Percentiles rank a stretch among this genome's conserved stretches.
phyloP scores from a whole-genome alignment of 352 stramenopile species.

The Phytophthora cactorum region DNA sequence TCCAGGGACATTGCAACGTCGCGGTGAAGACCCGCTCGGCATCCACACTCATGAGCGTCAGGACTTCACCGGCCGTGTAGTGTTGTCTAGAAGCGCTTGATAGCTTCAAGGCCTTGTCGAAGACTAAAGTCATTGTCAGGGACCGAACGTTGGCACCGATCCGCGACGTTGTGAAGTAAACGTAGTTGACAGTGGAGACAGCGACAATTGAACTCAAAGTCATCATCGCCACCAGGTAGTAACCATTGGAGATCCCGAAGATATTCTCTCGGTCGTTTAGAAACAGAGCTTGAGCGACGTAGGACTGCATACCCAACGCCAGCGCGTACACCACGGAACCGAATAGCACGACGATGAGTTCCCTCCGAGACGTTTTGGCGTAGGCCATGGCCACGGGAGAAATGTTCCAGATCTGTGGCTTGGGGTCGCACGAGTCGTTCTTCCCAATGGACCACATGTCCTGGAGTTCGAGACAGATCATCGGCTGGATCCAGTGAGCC shows the following conservation, averaged over 20 bases:
- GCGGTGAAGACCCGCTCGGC: conserved; percentile 27
- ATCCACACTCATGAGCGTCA: conserved; percentile 17
- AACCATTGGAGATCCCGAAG: not conserved
- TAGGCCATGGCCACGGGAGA: too few species aligned
- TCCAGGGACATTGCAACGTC: not conserved
- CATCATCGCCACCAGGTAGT: not conserved
- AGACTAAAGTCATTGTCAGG: conserved; percentile 40
- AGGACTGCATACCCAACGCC: not conserved
- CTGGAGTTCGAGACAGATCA: not conserved
- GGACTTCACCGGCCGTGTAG: conserved; percentile 41
- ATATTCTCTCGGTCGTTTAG: not conserved
- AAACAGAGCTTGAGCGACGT: not conserved
- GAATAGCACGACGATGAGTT: not conserved
- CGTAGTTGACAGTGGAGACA: conserved; percentile 30
- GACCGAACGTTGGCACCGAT: conserved; percentile 44
- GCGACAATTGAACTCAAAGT: not conserved
- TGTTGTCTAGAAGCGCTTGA: conserved; percentile 44
- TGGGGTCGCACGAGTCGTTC: not conserved
- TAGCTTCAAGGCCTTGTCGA: conserved; percentile 59
- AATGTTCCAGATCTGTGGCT: too few species aligned
- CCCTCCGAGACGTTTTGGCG: not conserved
- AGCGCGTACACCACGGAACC: not conserved
- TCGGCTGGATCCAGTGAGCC: not conserved
- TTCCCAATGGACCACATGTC: not conserved
- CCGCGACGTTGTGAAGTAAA: conserved; percentile 31